A percentile compares a stretch with the other conserved stretches of the same genome.
These are phyloP conservation scores for Phytophthora foliorum DNA, from an alignment of 352 stramenopile species.

Conservation along the genomic window DNA sequence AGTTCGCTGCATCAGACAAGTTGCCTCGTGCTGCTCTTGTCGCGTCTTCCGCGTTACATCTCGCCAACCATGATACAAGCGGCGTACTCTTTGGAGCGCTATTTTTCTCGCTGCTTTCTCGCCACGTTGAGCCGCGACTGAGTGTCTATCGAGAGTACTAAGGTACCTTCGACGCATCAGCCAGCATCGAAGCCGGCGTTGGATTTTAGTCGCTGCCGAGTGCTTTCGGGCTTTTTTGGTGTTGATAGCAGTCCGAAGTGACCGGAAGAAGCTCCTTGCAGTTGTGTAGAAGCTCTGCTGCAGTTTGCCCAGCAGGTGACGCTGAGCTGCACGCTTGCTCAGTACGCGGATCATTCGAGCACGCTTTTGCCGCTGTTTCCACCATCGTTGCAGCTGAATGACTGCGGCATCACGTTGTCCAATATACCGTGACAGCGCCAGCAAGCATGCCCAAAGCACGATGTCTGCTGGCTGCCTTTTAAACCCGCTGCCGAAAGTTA, in stretches of 20 bases:
- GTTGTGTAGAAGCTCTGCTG: slow-evolving; percentile 52
- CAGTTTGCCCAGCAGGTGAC: slow-evolving; percentile 50
- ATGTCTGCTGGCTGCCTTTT: slow-evolving; percentile 49
- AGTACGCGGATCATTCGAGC: slow-evolving; percentile 38
- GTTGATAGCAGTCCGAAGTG: slow-evolving; percentile 46
- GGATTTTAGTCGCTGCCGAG: slow-evolving; percentile 55
- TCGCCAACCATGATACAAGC: slow-evolving; percentile 40
- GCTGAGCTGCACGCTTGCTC: slow-evolving; percentile 45
- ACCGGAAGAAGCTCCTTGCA: slow-evolving; percentile 56
- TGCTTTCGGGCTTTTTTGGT: slow-evolving; percentile 46
- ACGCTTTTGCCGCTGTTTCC: slow-evolving; percentile 32
- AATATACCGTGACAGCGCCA: slow-evolving; percentile 52
- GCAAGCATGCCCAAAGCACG: slow-evolving; percentile 64
- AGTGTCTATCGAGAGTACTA: slow-evolving; percentile 42
- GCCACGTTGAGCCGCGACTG: slow-evolving; percentile 28
- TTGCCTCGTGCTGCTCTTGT: slow-evolving; percentile 35
- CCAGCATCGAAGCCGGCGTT: slow-evolving; percentile 53
- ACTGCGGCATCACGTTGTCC: slow-evolving; percentile 27
- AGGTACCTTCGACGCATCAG: slow-evolving; percentile 56
- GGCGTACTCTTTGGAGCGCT: slow-evolving; percentile 26
- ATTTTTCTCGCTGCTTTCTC: slow-evolving; percentile 43
- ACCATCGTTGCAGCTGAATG: slow-evolving; percentile 54
- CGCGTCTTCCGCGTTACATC: slow-evolving; percentile 12
- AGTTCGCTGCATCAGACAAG: slow-evolving; percentile 56
- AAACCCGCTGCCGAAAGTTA: slow-evolving; percentile 28